Evolutionary conservation across 305 asterid species (phyloP), one percentile per base, ranked within the genome.

Genomic region (Caryopteris hybrid): DNA sequence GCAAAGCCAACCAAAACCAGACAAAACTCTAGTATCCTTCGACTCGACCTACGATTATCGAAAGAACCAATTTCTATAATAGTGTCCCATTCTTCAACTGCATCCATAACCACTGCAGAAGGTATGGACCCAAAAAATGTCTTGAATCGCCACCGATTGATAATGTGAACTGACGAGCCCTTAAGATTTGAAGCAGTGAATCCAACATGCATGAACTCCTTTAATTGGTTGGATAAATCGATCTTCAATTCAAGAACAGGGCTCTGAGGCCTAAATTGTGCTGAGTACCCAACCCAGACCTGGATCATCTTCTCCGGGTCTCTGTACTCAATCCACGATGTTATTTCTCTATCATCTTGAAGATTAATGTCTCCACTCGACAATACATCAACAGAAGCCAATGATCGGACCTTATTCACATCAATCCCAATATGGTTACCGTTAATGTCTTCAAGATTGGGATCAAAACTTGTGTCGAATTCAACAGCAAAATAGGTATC

Each of bases 191-290:
- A 76, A 29, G 96, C 92, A 4, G 88, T 80, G 72, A 92, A 92
- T 2, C 98, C 98, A 23, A 85, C 83, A 25, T 84, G 75, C 98
- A 90, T 92, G 64, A 80, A 81, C 72, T 86, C 97, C 51, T 86
- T 81, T 61, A 89, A 81, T 16, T 78, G 78, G 23, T 69, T 61
- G 13, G 96, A 85, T 48, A 92, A 76, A 63, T 90, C 93, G 42
- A 85, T 69, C 47, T 64, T 71, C 34, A 76, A 45, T 1, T 61
- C 81, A 38, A 86, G 90, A 76, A 85, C 41, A 13, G 96, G 92
- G n/a, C 4, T 76, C 21, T 60, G 34, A 5, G 96, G 92, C 74
- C 74, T 78, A 68, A 73, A 43, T 27, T 42, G 72, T 13, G n/a
- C 61, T 12, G 83, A 61, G 43, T 77, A 69, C 29, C 90, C 83